phyloP scores from a whole-genome alignment of 179 eudicot genomes.

The Camellia oleifera region DNA sequence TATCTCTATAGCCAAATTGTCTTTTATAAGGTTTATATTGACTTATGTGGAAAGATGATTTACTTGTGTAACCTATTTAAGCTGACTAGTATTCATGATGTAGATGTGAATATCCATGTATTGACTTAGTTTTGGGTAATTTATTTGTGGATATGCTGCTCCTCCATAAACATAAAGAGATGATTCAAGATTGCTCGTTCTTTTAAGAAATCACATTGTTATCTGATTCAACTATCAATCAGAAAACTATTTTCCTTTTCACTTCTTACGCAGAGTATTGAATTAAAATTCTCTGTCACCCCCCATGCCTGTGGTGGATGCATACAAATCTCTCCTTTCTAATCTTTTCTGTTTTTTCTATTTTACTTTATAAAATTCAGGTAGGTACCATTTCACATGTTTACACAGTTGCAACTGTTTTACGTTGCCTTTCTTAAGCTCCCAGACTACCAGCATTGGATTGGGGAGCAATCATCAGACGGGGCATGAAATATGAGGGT shows the following conservation, averaged over 20 bases:
- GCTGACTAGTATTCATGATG: constrained; percentile 1
- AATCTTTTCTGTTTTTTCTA: background rate
- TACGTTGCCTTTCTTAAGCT: constrained; percentile 79
- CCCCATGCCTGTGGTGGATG: background rate
- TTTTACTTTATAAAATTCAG: constrained; percentile 31
- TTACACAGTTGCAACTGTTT: constrained; percentile 48
- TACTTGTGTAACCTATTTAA: constrained; percentile 5
- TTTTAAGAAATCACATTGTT: background rate
- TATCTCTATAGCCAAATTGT: constrained; percentile 1
- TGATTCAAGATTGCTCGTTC: constrained; percentile 9
- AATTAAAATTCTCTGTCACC: too few species aligned
- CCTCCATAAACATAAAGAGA: background rate
- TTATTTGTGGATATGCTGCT: background rate
- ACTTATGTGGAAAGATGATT: constrained; percentile 9
- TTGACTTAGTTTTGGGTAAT: background rate
- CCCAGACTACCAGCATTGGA: constrained; percentile 77
- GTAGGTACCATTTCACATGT: constrained; percentile 32
- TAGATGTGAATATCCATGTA: background rate
- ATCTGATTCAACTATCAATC: background rate
- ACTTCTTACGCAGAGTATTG: too few species aligned
- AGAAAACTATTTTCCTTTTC: too few species aligned
- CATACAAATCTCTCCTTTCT: background rate
- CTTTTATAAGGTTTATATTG: background rate
- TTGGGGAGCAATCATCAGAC: constrained; percentile 75
- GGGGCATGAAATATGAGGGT: constrained; percentile 76